Conservation (phyloP, 176 grass and related monocot genomes). For the Tillandsia fasciculata region DNA sequence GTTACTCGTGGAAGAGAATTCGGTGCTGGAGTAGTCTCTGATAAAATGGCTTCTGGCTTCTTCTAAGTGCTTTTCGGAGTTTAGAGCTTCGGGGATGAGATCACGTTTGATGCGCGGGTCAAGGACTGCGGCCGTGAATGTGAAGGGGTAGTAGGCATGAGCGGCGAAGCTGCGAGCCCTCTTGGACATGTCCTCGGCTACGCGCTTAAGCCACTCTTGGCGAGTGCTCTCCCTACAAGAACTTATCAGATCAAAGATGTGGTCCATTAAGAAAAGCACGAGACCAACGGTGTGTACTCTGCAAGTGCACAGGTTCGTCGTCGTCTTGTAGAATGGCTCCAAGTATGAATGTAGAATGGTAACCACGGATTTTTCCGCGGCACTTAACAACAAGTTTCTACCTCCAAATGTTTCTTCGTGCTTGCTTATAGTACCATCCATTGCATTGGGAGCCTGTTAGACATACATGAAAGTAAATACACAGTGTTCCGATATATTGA, state of each 20-base stretch:
- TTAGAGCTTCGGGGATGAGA: constrained; percentile 71
- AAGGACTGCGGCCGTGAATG: constrained; percentile 81
- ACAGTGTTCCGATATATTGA: constrained; percentile 7
- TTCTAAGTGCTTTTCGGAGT: constrained; percentile 61
- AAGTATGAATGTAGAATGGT: constrained; percentile 62
- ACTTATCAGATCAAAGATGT: constrained; percentile 71
- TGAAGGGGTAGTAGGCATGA: constrained; percentile 63
- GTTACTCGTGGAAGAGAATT: constrained; percentile 38
- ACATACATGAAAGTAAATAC: not conserved
- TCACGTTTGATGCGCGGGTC: constrained; percentile 84
- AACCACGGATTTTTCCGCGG: constrained; percentile 48
- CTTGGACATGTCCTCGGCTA: constrained; percentile 63
- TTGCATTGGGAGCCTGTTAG: constrained; percentile 59
- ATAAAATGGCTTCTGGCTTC: constrained; percentile 66
- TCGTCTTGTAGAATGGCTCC: constrained; percentile 88
- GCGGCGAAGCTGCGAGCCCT: constrained; percentile 39
- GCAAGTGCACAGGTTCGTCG: constrained; percentile 75
- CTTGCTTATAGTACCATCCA: constrained; percentile 82
- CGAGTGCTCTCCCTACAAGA: constrained; percentile 33
- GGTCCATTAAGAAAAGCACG: constrained; percentile 92
- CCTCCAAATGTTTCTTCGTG: constrained; percentile 53
- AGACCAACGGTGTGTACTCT: constrained; percentile 77
- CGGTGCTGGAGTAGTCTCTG: constrained; percentile 62
- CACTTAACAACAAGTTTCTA: constrained; percentile 40
- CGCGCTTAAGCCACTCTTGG: constrained; percentile 70